Conservation (phyloP, 2,329 filamentous ascomycete genomes). For the Aspergillus versicolor region DNA sequence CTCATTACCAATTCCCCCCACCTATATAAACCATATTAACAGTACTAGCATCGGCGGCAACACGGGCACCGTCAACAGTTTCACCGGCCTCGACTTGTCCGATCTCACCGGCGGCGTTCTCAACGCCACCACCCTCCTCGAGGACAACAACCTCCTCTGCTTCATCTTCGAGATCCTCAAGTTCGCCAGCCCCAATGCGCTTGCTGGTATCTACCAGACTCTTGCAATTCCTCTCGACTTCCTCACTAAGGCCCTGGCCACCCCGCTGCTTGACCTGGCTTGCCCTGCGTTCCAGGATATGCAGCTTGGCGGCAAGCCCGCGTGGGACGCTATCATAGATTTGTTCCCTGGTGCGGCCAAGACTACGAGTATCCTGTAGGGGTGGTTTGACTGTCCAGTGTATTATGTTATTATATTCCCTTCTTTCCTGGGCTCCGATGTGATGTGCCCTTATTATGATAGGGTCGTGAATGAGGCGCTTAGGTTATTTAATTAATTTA, state of each 20-base stretch:
- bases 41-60: constrained; percentile 52
- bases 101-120: constrained; percentile 46
- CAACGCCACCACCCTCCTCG: constrained; percentile 33
- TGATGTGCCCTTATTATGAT: no score
- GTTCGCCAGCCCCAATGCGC: constrained; percentile 31
- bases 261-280: constrained; percentile 28
- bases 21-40: neutral
- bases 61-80: constrained; percentile 51
- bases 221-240: constrained; percentile 29
- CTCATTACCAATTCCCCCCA: neutral
- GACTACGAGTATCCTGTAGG: constrained; percentile 18
- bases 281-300: constrained; percentile 35
- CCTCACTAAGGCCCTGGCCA: constrained; percentile 28
- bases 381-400: neutral
- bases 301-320: constrained; percentile 29
- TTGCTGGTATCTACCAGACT: constrained; percentile 30
- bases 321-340: constrained; percentile 30
- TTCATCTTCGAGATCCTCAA: constrained; percentile 38
- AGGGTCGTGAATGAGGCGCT: no score
- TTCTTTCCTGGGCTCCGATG: no score
- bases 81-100: constrained; percentile 46
- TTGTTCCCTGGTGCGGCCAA: constrained; percentile 30
- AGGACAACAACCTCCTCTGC: constrained; percentile 44
- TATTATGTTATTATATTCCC: no score
- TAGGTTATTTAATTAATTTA: no score